Evolutionary conservation across 1,139 yeast species (phyloP), one percentile per base, ranked within the genome.

Genomic region (Magnusiomyces suaveolens): DNA sequence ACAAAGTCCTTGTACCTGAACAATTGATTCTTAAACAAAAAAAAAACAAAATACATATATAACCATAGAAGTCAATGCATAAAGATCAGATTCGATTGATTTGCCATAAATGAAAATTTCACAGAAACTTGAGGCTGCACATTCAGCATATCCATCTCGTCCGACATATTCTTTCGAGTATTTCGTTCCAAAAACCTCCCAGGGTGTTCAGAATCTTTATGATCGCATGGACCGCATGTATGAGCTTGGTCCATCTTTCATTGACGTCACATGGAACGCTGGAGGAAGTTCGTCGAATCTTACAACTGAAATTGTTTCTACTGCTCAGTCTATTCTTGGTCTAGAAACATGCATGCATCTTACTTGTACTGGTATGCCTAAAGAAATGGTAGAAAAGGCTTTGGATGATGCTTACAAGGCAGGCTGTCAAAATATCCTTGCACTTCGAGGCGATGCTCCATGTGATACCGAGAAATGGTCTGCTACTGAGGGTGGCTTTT

Each of bases 171-270:
- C 97, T 51, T 92, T 90, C 66, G 98, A 92, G 75, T 92, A 87
- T 73, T 92, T 92, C 69, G 96, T 92, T n/a, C 98, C 98, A 48
- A 92, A 92, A 74, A 92, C 98, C 0, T 78, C 94, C 25, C 97
- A 92, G 70, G 98, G 98, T 68, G 94, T 90, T 36, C 96, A 90
- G 69, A 92, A 92, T 67, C 76, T 92, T 57, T 92, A 90, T 71
- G 98, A 92, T 69, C 80, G 98, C 68, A 92, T 92, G 94, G 97
- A 92, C 67, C 81, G 97, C 70, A 92, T 92, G 98, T 88, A 87
- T 70, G 90, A 87, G 62, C 76, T 90, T 64, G 84, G 85, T 60
- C 98, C 98, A 0, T 82, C 87, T 59, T 92, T 92, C 68, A 83
- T 92, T 58, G 98, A 92, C 67, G 87, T 92, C 60, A 92, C 98